Percentiles rank a stretch among this genome's conserved stretches.
Conservation (phyloP, 1,139 yeast species). For the Wickerhamiella infanticola region DNA sequence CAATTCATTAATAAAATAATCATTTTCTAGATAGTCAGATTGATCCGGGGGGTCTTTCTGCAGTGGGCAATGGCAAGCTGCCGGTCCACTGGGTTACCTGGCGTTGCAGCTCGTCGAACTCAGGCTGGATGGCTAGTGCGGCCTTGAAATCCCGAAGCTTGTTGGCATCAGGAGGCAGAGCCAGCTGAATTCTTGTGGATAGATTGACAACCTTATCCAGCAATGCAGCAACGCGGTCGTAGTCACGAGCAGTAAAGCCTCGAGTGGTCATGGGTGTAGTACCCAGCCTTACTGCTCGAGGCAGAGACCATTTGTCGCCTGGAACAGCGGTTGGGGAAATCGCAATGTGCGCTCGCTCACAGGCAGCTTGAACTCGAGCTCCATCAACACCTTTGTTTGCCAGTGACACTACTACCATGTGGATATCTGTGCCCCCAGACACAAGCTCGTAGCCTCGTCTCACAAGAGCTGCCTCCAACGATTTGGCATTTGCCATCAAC, state of each 20-base stretch:
- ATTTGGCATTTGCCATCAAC: constrained; percentile 80
- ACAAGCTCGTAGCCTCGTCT: constrained; percentile 67
- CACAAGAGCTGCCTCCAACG: constrained; percentile 60
- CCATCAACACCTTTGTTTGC: constrained; percentile 89
- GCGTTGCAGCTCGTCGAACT: constrained; percentile 46
- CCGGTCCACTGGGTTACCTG: constrained; percentile 84
- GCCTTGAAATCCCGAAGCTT: constrained; percentile 91
- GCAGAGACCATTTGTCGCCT: constrained; percentile 94
- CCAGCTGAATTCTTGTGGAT: constrained; percentile 59
- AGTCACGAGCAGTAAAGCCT: constrained; percentile 83
- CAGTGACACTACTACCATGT: constrained; percentile 81
- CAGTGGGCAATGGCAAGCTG: constrained; percentile 9
- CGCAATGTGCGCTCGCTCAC: constrained; percentile 91
- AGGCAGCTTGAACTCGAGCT: constrained; percentile 89
- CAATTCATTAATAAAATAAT: neutral
- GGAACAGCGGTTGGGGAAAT: constrained; percentile 95
- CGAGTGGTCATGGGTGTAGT: constrained; percentile 98
- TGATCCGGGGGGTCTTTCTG: neutral
- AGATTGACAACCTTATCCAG: constrained; percentile 69
- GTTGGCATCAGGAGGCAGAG: constrained; percentile 71
- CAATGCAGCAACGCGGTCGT: constrained; percentile 63
- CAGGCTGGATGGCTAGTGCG: constrained; percentile 54
- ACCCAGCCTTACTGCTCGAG: constrained; percentile 96
- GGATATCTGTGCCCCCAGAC: constrained; percentile 91
- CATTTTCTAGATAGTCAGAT: neutral